A percentile compares a stretch with the other conserved stretches of the same genome.
phyloP scores from a whole-genome alignment of 352 stramenopile genomes.

The Globisporangium megalacanthum region DNA sequence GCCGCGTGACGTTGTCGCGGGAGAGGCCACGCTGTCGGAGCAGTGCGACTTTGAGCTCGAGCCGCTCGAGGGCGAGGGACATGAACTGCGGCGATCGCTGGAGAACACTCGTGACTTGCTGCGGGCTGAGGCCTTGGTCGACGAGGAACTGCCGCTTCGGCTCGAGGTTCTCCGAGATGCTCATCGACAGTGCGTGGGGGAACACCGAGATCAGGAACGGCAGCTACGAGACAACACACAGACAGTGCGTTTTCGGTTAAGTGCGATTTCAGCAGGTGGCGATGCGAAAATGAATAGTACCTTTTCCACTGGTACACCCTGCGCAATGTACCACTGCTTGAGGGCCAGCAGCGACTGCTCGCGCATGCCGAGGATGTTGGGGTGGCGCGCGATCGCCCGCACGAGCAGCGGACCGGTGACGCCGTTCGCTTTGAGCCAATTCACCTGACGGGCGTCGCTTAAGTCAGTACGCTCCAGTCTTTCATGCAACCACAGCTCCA shows the following conservation, averaged over 20 bases:
- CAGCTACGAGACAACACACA: slow-evolving; percentile 20
- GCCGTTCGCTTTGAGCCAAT: slow-evolving; percentile 25
- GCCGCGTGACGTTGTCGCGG: slow-evolving; percentile 21
- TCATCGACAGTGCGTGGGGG: slow-evolving; percentile 29
- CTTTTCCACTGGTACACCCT: slow-evolving; percentile 26
- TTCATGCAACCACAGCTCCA: too few relatives aligned
- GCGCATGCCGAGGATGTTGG: slow-evolving; percentile 30
- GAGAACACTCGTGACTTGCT: slow-evolving; percentile 35
- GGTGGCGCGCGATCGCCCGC: slow-evolving; percentile 26
- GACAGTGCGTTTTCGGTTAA: not conserved
- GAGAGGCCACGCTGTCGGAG: slow-evolving; percentile 27
- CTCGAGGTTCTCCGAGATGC: slow-evolving; percentile 30
- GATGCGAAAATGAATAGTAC: too few relatives aligned
- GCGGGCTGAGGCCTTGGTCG: slow-evolving; percentile 23
- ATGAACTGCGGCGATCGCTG: slow-evolving; percentile 37
- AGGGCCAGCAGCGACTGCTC: slow-evolving; percentile 24
- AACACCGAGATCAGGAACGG: slow-evolving; percentile 51
- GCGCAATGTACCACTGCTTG: slow-evolving; percentile 31
- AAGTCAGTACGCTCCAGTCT: not conserved
- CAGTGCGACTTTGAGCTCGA: slow-evolving; percentile 25
- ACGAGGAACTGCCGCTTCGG: slow-evolving; percentile 35
- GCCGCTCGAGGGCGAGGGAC: slow-evolving; percentile 24
- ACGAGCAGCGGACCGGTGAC: slow-evolving; percentile 26
- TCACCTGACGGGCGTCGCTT: slow-evolving; percentile 16
- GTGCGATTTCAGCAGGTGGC: too few relatives aligned